A percentile compares a stretch with the other conserved stretches of the same genome.
Conservation (phyloP, 1,284 basidiomycete genomes). For the Cerioporus squamosus region DNA sequence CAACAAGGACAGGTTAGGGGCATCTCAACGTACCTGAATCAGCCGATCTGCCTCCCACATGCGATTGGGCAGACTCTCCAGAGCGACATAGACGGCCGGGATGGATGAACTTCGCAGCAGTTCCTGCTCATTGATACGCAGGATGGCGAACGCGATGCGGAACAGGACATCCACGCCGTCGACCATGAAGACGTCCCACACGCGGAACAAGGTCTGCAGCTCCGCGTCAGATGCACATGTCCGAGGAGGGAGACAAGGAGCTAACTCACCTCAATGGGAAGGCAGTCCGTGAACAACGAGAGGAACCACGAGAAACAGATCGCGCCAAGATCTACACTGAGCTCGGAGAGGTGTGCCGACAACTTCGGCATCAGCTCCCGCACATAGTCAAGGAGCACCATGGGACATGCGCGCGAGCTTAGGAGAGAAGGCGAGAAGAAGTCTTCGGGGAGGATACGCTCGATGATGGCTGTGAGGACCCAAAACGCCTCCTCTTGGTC, state of each 20-base stretch:
- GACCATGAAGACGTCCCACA: conserved; percentile 96
- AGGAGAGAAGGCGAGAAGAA: conserved; percentile 86
- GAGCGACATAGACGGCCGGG: conserved; percentile 83
- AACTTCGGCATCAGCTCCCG: conserved; percentile 79
- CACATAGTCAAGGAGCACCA: conserved; percentile 89
- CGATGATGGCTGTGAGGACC: conserved; percentile 90
- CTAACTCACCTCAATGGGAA: conserved; percentile 84
- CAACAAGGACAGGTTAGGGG: background rate
- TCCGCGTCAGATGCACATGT: conserved; percentile 4
- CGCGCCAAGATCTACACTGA: conserved; percentile 90
- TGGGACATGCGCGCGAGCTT: conserved; percentile 92
- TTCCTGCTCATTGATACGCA: conserved; percentile 84
- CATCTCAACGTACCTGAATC: conserved; percentile 61
- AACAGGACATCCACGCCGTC: conserved; percentile 94
- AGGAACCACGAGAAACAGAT: conserved; percentile 99
- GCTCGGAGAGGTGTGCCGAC: conserved; percentile 72
- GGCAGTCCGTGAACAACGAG: conserved; percentile 93
- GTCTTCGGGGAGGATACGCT: conserved; percentile 81
- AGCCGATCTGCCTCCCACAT: conserved; percentile 94
- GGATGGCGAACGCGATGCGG: conserved; percentile 85
- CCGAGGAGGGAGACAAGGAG: background rate
- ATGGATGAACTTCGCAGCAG: conserved; percentile 84
- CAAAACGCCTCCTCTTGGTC: conserved; percentile 98
- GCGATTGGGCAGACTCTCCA: conserved; percentile 86
- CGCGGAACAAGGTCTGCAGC: conserved; percentile 79